phyloP scores from a whole-genome alignment of 1,284 basidiomycete genomes.

The Paramarasmius palmivorus region DNA sequence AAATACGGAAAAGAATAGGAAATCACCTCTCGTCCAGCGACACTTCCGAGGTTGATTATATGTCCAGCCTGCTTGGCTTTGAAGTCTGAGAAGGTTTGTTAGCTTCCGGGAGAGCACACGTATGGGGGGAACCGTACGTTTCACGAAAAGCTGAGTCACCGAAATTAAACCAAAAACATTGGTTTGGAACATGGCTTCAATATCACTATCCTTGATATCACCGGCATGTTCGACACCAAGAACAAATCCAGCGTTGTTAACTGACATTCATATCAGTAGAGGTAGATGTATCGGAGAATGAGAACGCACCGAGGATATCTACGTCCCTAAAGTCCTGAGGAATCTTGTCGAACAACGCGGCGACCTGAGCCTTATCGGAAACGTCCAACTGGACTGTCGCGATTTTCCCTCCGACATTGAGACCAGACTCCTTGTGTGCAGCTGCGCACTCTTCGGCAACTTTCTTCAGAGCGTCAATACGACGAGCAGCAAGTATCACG shows the following conservation, averaged over 20 bases:
- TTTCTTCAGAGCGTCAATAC: constrained; percentile 62
- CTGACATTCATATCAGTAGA: constrained; percentile 35
- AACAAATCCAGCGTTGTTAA: constrained; percentile 90
- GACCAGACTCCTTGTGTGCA: constrained; percentile 72
- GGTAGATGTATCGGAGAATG: constrained; percentile 1
- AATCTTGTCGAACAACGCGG: constrained; percentile 65
- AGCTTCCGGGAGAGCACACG: too few relatives aligned
- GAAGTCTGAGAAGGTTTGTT: constrained; percentile 62
- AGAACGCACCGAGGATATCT: constrained; percentile 69
- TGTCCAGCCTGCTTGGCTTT: constrained; percentile 87
- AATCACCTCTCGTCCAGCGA: constrained; percentile 79
- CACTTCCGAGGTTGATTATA: constrained; percentile 94
- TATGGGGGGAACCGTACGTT: too few relatives aligned
- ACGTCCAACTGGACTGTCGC: constrained; percentile 72
- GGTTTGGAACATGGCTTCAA: constrained; percentile 89
- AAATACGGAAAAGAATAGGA: not conserved
- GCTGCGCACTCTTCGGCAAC: constrained; percentile 64
- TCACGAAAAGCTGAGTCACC: constrained; percentile 78
- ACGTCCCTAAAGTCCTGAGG: constrained; percentile 67
- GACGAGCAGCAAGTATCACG: constrained; percentile 72
- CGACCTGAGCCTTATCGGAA: constrained; percentile 69
- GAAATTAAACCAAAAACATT: constrained; percentile 91
- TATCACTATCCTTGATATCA: constrained; percentile 71
- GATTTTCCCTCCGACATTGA: constrained; percentile 74
- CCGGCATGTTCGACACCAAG: constrained; percentile 83